Evolutionary conservation across 805 yeast genomes (phyloP), one percentile per base, ranked within the genome.

Genomic region (Saccharomycopsis guyanensis): DNA sequence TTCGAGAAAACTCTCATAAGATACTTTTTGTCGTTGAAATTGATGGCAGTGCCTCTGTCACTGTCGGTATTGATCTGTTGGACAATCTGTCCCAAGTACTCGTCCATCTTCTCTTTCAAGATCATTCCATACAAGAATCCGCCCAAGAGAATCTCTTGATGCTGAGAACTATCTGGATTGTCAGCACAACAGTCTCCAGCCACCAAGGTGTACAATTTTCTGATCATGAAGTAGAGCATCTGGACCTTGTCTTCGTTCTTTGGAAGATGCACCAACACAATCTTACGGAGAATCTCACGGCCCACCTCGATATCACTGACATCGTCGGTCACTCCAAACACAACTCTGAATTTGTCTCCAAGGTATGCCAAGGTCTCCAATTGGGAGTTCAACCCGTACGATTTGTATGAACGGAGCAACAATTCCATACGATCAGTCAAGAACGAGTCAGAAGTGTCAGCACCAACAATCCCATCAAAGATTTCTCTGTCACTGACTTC

Each of bases 111-210:
- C 67, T 93, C 98, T 65, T 93, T 93, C 59, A 93, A 66, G 55
- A 93, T 91, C 95, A 89, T 89, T 56, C 97, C 97, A 57, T 87
- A 93, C 46, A 93, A 71, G 75, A 93, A 86, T 13, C 98, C 98
- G 54, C 97, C 97, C 47, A 93, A 73, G 53, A 93, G 68, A 27
- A 93, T 86, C 68, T 93, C 98, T 68, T 93, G 98, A 72, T 93
- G 97, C 72, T 93, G 98, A 7, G 96, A 86, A 42, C 97, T 95
- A 80, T 93, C 98, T 62, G 98, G 98, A 68, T 93, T 93, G 65
- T 93, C 98, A 15, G 96, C 91, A 44, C 89, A 71, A 65, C 97
- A 91, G 62, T 91, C 96, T 51, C 97, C 97, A 32, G 96, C 96
- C 38, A 91, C 97, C 54, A 93, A 73, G 0, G 97, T 75, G 64